phyloP scores from a whole-genome alignment of 2,329 filamentous ascomycete species.

The Kalaharituber pfeilii region DNA sequence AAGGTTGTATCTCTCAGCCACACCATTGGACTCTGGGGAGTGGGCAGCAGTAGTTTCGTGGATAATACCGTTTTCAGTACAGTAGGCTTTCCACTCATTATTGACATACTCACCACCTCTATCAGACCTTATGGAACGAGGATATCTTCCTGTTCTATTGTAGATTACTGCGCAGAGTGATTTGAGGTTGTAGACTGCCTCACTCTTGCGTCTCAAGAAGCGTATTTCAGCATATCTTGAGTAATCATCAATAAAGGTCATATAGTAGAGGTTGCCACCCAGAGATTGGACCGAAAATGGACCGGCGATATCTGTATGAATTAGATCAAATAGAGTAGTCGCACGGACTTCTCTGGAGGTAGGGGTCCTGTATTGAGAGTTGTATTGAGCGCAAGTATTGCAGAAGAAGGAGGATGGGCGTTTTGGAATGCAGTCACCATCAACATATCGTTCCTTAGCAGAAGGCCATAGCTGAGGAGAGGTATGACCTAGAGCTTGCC shows the following conservation, averaged over 20 bases:
- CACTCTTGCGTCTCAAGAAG: conserved; percentile 1
- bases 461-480: not conserved
- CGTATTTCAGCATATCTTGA: not conserved
- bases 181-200: not conserved
- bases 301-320: conserved; percentile 5
- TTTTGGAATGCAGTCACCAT: not conserved
- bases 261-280: conserved; percentile 3
- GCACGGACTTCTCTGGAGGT: not conserved
- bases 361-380: not conserved
- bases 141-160: not conserved
- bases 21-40: conserved; percentile 5
- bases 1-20: conserved; percentile 4
- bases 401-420: not conserved
- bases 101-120: not conserved
- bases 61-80: not conserved
- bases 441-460: not conserved
- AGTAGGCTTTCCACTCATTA: not conserved
- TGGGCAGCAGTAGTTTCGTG: not conserved
- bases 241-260: conserved; percentile 11
- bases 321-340: not conserved
- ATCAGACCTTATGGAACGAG: not conserved
- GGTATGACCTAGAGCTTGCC: too few relatives aligned
- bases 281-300: not conserved
- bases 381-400: not conserved
- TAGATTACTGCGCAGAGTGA: not conserved